Base-by-base conservation (phyloP, 2,329 filamentous ascomycete genomes). In the Coleophoma crateriformis region DNA sequence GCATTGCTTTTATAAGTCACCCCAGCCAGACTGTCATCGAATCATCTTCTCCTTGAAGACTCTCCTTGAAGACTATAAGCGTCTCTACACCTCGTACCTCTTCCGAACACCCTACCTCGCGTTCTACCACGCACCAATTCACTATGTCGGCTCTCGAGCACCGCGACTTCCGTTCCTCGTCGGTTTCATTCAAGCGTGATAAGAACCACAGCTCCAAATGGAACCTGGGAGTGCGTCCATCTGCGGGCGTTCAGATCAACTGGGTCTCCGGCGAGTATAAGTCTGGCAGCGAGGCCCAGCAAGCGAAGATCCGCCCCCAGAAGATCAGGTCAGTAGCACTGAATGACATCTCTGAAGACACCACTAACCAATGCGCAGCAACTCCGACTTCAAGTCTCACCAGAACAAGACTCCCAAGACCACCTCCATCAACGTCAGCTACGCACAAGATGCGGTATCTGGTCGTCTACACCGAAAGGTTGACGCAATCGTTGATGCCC, bases 151-250 rank as follows among this genome's bases (percentile, higher is more conserved):
- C 45, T 19, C 17, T 61, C 27, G 53, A 59, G 39, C 53, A 51
- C 45, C 54, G 57, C 34, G 63, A 66, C 51, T 59, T 65, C 48
- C 62, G 64, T n/a, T 63, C 62, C 11, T 52, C 52, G 5, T 51
- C 56, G 19, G 50, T 56, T 14, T 41, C 48, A 17, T 64, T 54
- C 55, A 65, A 65, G 53, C 61, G 62, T 39, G 59, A 62, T 41
- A 64, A 60, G 40, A 60, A 65, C 44, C 55, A 61, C 32, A 47
- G 41, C 46, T 41, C 53, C 48, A 66, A 66, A 50, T 66, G 62
- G 63, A 47, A 42, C 39, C 47, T 54, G 37, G 62, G 63, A 8
- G 19, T 22, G 17, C 60, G 61, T 14, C 58, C 57, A 37, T 32
- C 39, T 5, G 33, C 54, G 11, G 60, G 61, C 15, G 52, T 56